A percentile compares a stretch with the other conserved stretches of the same genome.
Evolutionary conservation across 345 rosid genomes (phyloP).

Genomic region (Citrus trifoliata): DNA sequence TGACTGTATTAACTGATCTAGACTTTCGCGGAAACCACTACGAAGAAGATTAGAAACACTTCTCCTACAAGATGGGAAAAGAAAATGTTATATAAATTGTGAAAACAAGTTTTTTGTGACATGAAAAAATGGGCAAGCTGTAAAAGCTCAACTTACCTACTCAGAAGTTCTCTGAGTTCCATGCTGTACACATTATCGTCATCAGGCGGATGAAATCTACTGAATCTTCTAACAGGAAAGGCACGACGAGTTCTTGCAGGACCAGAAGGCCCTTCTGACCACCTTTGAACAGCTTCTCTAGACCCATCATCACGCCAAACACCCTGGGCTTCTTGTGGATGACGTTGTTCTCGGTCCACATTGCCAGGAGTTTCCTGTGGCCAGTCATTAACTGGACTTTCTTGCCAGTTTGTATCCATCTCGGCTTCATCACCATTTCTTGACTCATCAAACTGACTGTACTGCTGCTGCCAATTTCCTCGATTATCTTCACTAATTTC

Average conservation of each 20-base stretch:
- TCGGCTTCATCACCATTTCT: constrained; percentile 50
- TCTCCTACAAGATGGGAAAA: constrained; percentile 53
- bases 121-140: neutral
- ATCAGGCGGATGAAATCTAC: constrained; percentile 90
- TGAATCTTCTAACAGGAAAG: constrained; percentile 67
- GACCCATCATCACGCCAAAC: constrained; percentile 60
- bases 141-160: constrained; percentile 60
- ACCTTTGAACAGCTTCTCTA: constrained; percentile 51
- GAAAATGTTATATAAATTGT: constrained; percentile 3
- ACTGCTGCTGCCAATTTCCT: constrained; percentile 48
- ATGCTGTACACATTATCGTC: constrained; percentile 93
- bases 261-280: constrained; percentile 62
- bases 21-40: constrained; percentile 98
- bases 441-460: constrained; percentile 44
- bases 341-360: constrained; percentile 41
- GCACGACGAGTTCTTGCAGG: constrained; percentile 63
- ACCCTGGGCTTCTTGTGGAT: constrained; percentile 42
- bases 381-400: constrained; percentile 48
- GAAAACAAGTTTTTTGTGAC: neutral
- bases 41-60: constrained; percentile 96
- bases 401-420: constrained; percentile 52
- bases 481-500: constrained; percentile 41
- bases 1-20: constrained; percentile 93
- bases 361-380: constrained; percentile 47
- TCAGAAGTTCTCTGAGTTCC: constrained; percentile 95